Evolutionary conservation across 352 stramenopile species (phyloP), one percentile per base, ranked within the genome.

Genomic region (Phytophthora idaei): DNA sequence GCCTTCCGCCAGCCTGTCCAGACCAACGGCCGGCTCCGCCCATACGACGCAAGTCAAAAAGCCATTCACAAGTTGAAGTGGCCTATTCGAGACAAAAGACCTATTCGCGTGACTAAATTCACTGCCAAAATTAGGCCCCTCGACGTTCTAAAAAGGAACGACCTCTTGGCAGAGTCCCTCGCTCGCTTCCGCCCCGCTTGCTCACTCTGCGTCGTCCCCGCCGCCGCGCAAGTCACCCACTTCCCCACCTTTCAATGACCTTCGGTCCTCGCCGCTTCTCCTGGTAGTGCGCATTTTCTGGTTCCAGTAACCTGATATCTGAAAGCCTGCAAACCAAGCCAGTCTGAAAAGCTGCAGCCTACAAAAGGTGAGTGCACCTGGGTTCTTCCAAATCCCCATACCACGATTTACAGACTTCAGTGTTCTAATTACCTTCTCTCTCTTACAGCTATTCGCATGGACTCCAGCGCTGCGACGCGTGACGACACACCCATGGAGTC

Each of bases 61-160:
- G 21, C 21, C 21, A 21, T 21, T 7, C 31, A 34, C 31, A 39
- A 44, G 48, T 32, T 62, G 41, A 57, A 57, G 49, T 47, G 56
- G 49, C 11, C 46, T 49, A 36, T 28, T 53, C 42, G n/a, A n/a
- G 29, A 31, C n/a, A 28, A 17, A 55, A 61, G 17, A 54, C 37
- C 53, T 49, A 49, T 42, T 42, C 53, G 28, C 42, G 42, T 9
- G 44, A 54, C 15, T 41, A 66, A 70, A 61, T 61, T 70, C 62
- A 41, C 42, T 25, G 25, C 63, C 63, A 65, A 52, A 44, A 66
- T 66, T 68, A 71, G 51, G 25, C 5, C n/a, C 3, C 10, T 55
- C 12, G 48, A 29, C 42, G 58, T 68, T 67, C 58, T 64, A 72
- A 67, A 71, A 71, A 64, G 29, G 42, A 47, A 54, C 55, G 63